Evolutionary conservation across 1,284 basidiomycete genomes (phyloP).

Genomic region (Abortiporus biennis): DNA sequence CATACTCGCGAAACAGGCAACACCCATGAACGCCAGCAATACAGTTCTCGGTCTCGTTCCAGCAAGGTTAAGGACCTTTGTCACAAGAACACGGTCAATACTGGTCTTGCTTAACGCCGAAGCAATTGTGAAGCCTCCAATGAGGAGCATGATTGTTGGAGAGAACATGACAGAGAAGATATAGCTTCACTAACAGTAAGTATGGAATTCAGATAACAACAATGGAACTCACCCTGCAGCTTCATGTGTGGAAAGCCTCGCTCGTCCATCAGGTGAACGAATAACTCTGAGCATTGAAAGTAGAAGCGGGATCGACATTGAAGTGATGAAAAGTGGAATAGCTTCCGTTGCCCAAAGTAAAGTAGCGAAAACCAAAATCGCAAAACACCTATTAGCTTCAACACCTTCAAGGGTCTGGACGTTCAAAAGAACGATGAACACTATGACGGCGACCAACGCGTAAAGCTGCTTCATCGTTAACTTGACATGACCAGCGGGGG

Average conservation of each 20-base stretch:
- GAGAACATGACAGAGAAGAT: constrained; percentile 80
- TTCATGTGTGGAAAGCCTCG: constrained; percentile 56
- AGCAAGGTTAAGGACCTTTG: constrained; percentile 86
- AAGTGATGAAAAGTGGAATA: constrained; percentile 96
- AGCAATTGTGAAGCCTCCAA: constrained; percentile 98
- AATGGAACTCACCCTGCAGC: constrained; percentile 71
- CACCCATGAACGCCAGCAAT: constrained; percentile 91
- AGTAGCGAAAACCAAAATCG: constrained; percentile 87
- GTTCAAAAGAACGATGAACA: constrained; percentile 61
- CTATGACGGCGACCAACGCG: constrained; percentile 46
- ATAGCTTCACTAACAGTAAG: constrained; percentile 36
- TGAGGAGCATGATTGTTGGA: constrained; percentile 94
- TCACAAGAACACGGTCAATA: constrained; percentile 92
- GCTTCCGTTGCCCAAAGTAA: constrained; percentile 97
- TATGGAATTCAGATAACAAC: constrained; percentile 1
- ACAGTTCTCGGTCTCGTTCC: constrained; percentile 86
- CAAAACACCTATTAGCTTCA: constrained; percentile 90
- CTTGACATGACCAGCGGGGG: constrained; percentile 58
- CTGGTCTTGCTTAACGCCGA: constrained; percentile 97
- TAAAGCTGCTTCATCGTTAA: constrained; percentile 62
- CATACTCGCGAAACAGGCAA: constrained; percentile 98
- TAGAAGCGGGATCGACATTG: constrained; percentile 83
- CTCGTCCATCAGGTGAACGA: constrained; percentile 48
- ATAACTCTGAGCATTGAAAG: constrained; percentile 89
- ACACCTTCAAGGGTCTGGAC: constrained; percentile 38